These are phyloP conservation scores for Echinochloa phyllopogon DNA, from an alignment of 176 grass and related monocot genomes.

Conservation along the genomic window DNA sequence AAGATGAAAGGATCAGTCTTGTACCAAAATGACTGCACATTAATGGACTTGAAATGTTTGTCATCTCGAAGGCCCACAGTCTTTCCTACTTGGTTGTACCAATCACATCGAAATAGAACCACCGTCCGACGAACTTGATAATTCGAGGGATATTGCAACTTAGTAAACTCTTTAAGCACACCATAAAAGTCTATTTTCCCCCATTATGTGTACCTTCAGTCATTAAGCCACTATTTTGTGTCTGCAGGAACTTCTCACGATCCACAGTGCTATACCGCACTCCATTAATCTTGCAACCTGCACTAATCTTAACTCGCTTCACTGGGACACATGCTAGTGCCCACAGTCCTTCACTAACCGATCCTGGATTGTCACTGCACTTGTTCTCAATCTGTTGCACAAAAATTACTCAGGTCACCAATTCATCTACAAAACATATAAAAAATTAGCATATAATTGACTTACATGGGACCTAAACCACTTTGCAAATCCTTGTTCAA, in stretches of 20 bases:
- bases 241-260: not conserved
- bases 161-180: not conserved
- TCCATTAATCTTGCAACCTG: not conserved
- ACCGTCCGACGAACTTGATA: not conserved
- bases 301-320: not conserved
- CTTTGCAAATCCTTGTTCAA: too few species aligned
- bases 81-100: not conserved
- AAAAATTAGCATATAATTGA: too few species aligned
- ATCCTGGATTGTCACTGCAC: too few species aligned
- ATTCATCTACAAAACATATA: too few species aligned
- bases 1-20: not conserved
- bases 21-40: not conserved
- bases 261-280: not conserved
- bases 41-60: not conserved
- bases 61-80: not conserved
- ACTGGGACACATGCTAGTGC: not conserved
- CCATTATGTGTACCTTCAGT: not conserved
- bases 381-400: too few species aligned
- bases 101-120: not conserved
- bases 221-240: not conserved
- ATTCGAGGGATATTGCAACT: not conserved
- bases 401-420: too few species aligned
- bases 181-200: not conserved
- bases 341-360: not conserved
- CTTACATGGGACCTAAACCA: too few species aligned